phyloP scores from a whole-genome alignment of 2,329 filamentous ascomycete species.

The Talaromyces rugulosus region DNA sequence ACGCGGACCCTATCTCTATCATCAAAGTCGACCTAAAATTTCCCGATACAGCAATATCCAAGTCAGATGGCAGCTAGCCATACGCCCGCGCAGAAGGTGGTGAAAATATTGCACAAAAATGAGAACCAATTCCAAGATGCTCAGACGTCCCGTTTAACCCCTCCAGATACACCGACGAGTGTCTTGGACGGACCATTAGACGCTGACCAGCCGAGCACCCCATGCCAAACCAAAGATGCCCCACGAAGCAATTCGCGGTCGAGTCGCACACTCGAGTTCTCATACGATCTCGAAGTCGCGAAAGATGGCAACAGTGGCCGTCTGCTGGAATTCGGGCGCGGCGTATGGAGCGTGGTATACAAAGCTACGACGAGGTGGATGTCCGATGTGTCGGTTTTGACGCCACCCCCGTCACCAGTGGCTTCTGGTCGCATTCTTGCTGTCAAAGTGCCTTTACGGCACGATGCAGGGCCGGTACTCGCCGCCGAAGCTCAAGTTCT shows the following conservation, averaged over 20 bases:
- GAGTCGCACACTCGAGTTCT: slow-evolving; percentile 21
- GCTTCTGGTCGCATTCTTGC: slow-evolving; percentile 33
- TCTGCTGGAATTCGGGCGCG: slow-evolving; percentile 39
- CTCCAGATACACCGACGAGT: slow-evolving; percentile 4
- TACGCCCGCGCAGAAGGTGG: background rate
- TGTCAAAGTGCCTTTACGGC: slow-evolving; percentile 41
- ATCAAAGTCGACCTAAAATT: background rate
- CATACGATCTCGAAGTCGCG: slow-evolving; percentile 30
- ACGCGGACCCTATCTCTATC: background rate
- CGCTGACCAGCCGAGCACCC: background rate
- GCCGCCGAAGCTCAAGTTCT: slow-evolving; percentile 40
- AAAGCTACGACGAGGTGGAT: slow-evolving; percentile 29
- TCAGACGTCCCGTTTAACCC: background rate
- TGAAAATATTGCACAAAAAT: background rate
- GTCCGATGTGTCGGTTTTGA: slow-evolving; percentile 15
- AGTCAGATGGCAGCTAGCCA: slow-evolving; percentile 7
- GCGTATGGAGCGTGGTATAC: slow-evolving; percentile 47
- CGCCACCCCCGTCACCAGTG: slow-evolving; percentile 34
- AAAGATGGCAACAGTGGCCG: slow-evolving; percentile 22
- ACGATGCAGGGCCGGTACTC: slow-evolving; percentile 38
- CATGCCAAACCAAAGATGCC: background rate
- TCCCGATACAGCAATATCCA: background rate
- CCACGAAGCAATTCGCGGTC: background rate
- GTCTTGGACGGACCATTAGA: background rate
- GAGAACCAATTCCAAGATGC: background rate